These are phyloP conservation scores for Claviceps maximensis DNA, from an alignment of 2,329 filamentous ascomycete species.

Conservation along the genomic window DNA sequence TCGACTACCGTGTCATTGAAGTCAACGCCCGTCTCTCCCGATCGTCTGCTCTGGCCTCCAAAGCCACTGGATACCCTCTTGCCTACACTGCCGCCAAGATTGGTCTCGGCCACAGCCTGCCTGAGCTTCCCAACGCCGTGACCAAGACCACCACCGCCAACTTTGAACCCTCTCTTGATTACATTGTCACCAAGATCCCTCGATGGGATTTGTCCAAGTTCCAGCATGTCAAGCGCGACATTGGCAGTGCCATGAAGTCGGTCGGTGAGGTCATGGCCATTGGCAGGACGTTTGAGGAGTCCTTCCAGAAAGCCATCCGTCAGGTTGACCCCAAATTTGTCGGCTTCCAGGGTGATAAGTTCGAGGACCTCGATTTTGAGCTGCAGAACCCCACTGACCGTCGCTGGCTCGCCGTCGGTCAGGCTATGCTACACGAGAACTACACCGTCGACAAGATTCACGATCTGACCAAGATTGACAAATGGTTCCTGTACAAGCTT, in stretches of 20 bases:
- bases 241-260: constrained; percentile 97
- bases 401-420: constrained; percentile 91
- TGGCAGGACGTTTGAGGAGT: constrained; percentile 95
- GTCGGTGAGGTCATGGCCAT: constrained; percentile 99
- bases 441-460: constrained; percentile 89
- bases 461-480: constrained; percentile 95
- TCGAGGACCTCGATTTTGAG: constrained; percentile 82
- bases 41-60: constrained; percentile 91
- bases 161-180: constrained; percentile 94
- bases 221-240: constrained; percentile 95
- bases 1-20: constrained; percentile 97
- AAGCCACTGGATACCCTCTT: constrained; percentile 93
- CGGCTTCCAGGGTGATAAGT: constrained; percentile 91
- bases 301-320: constrained; percentile 96
- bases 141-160: constrained; percentile 98
- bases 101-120: constrained; percentile 85
- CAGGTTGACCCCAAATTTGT: constrained; percentile 87
- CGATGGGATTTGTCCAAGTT: constrained; percentile 98
- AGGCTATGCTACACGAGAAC: constrained; percentile 94
- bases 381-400: constrained; percentile 90
- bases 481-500: constrained; percentile 98
- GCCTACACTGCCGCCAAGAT: constrained; percentile 98
- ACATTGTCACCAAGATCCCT: constrained; percentile 97
- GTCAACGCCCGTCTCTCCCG: constrained; percentile 97
- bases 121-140: constrained; percentile 92